Evolutionary conservation across 495 filamentous ascomycete species (phyloP).

Genomic region (Penicillium lagena): DNA sequence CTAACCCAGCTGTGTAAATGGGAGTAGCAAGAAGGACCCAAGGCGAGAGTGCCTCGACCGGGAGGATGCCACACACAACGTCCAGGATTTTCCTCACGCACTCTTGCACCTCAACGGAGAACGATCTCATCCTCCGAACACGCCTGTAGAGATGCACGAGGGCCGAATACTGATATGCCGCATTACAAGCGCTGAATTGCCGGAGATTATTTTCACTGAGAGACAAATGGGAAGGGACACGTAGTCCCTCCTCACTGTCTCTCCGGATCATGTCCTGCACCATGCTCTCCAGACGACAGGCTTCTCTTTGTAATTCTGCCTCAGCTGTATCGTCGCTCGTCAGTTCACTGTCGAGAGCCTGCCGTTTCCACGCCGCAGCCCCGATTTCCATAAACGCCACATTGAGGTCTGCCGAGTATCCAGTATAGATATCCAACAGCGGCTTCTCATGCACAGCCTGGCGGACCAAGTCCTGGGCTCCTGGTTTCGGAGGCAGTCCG

Average conservation of each 20-base stretch:
- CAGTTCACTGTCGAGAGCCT: background rate
- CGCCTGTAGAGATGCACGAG: conserved; percentile 9
- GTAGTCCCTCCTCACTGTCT: conserved; percentile 1
- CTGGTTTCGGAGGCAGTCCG: background rate
- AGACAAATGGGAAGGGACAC: background rate
- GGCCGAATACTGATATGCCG: conserved; percentile 6
- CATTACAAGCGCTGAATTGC: conserved; percentile 11
- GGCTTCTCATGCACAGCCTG: conserved; percentile 1
- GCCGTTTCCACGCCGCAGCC: background rate
- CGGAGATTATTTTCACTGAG: background rate
- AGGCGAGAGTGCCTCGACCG: conserved; percentile 8
- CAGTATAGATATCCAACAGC: conserved; percentile 9
- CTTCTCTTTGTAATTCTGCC: background rate
- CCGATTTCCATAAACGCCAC: conserved; percentile 7
- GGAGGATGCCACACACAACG: conserved; percentile 4
- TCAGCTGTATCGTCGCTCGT: background rate
- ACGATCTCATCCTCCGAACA: background rate
- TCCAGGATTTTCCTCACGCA: conserved; percentile 11
- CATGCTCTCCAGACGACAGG: background rate
- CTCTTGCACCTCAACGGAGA: conserved; percentile 3
- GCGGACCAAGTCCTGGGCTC: background rate
- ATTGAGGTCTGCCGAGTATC: conserved; percentile 11
- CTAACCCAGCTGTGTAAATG: conserved; percentile 13
- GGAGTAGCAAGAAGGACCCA: conserved; percentile 13
- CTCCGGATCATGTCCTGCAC: conserved; percentile 8